A percentile compares a stretch with the other conserved stretches of the same genome.
phyloP scores from a whole-genome alignment of 2,329 filamentous ascomycete genomes.

The Penicillium sp. region DNA sequence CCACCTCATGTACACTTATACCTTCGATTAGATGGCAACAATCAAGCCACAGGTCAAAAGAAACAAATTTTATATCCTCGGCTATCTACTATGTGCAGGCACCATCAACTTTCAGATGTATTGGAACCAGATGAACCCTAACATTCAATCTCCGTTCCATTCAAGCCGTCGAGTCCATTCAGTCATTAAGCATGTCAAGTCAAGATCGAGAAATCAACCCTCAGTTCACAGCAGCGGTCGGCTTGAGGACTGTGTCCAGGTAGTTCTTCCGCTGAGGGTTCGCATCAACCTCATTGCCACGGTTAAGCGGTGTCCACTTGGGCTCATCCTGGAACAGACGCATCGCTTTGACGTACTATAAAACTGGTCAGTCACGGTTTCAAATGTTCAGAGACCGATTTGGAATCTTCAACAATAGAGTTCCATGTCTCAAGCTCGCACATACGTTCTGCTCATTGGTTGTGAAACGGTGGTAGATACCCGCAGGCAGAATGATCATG shows the following conservation, averaged over 20 bases:
- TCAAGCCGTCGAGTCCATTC: slow-evolving; percentile 5
- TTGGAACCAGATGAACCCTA: background rate
- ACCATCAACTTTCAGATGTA: too few species aligned
- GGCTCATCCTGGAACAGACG: slow-evolving; percentile 96
- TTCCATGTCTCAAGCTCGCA: too few species aligned
- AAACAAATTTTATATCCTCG: too few species aligned
- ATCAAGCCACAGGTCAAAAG: too few species aligned
- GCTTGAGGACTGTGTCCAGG: slow-evolving; percentile 45
- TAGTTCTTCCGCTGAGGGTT: slow-evolving; percentile 81
- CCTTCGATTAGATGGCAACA: too few species aligned
- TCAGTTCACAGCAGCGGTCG: slow-evolving; percentile 28
- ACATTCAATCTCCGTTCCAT: background rate
- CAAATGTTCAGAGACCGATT: too few species aligned
- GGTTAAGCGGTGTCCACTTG: slow-evolving; percentile 94
- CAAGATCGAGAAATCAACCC: background rate
- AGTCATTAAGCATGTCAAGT: slow-evolving; percentile 11
- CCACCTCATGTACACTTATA: too few species aligned
- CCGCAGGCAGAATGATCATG: slow-evolving; percentile 86
- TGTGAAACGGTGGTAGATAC: slow-evolving; percentile 97
- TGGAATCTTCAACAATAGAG: too few species aligned
- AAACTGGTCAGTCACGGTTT: slow-evolving; percentile 13
- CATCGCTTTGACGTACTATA: slow-evolving; percentile 90
- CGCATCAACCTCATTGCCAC: slow-evolving; percentile 69
- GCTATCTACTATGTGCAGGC: background rate
- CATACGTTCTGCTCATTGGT: slow-evolving; percentile 87